A percentile compares a stretch with the other conserved stretches of the same genome.
These are phyloP conservation scores for Pichia insulana DNA, from an alignment of 805 yeast species.

Conservation along the genomic window DNA sequence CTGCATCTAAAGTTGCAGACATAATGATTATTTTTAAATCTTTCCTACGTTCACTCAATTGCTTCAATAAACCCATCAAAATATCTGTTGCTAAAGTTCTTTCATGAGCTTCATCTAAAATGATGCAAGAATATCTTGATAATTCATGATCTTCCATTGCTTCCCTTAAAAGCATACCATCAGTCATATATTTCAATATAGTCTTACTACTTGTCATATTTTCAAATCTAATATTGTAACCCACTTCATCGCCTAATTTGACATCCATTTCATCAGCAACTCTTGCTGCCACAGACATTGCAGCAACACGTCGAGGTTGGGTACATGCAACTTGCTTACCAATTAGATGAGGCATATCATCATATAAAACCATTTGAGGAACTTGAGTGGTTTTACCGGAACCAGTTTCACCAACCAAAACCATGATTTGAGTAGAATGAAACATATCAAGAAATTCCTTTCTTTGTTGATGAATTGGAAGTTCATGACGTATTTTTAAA, in stretches of 20 bases:
- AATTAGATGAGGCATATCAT: constrained; percentile 81
- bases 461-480: constrained; percentile 93
- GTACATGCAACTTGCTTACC: constrained; percentile 93
- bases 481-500: constrained; percentile 66
- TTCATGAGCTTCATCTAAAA: constrained; percentile 96
- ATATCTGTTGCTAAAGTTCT: constrained; percentile 95
- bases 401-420: constrained; percentile 98
- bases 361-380: constrained; percentile 89
- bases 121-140: constrained; percentile 75
- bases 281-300: constrained; percentile 96
- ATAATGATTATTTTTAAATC: constrained; percentile 88
- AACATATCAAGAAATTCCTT: constrained; percentile 78
- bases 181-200: constrained; percentile 91
- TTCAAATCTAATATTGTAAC: constrained; percentile 91
- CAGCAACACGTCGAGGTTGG: constrained; percentile 96
- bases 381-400: constrained; percentile 98
- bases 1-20: constrained; percentile 98
- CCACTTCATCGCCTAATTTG: constrained; percentile 84
- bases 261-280: constrained; percentile 98
- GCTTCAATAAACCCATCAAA: constrained; percentile 87
- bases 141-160: constrained; percentile 94
- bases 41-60: constrained; percentile 68
- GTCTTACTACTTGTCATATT: constrained; percentile 77
- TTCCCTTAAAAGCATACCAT: constrained; percentile 95
- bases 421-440: constrained; percentile 89